Evolutionary conservation across 257 asterid species (phyloP).

Genomic region (Cynanchum wilfordii): DNA sequence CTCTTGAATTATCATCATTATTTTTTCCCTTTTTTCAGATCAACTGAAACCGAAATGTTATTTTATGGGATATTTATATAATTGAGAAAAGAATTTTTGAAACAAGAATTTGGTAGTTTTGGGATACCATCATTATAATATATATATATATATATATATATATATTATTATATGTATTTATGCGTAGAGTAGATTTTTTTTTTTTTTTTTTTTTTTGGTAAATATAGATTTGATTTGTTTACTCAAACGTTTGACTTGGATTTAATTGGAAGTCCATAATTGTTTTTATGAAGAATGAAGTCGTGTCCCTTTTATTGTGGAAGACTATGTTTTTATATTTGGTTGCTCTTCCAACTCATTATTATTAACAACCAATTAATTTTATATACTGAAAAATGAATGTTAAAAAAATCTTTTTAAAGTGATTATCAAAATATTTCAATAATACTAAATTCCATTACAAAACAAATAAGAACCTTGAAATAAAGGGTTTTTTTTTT

Average conservation of each 20-base stretch:
- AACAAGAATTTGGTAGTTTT: neutral
- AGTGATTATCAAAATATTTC: too few species aligned
- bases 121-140: neutral
- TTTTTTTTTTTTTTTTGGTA: too few species aligned
- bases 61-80: neutral
- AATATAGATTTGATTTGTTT: neutral
- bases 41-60: neutral
- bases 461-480: too few species aligned
- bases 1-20: neutral
- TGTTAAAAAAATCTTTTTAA: too few species aligned
- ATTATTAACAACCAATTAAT: too few species aligned
- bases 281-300: neutral
- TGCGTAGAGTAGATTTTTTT: too few species aligned
- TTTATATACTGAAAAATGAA: too few species aligned
- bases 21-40: neutral
- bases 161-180: too few species aligned
- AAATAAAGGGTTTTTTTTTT: too few species aligned
- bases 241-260: neutral
- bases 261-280: neutral
- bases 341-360: too few species aligned
- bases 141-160: too few species aligned
- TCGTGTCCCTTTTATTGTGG: neutral
- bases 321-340: neutral
- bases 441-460: too few species aligned
- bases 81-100: neutral